These are phyloP conservation scores for Athelia sp. DNA, from an alignment of 1,284 basidiomycete genomes.

Conservation along the genomic window DNA sequence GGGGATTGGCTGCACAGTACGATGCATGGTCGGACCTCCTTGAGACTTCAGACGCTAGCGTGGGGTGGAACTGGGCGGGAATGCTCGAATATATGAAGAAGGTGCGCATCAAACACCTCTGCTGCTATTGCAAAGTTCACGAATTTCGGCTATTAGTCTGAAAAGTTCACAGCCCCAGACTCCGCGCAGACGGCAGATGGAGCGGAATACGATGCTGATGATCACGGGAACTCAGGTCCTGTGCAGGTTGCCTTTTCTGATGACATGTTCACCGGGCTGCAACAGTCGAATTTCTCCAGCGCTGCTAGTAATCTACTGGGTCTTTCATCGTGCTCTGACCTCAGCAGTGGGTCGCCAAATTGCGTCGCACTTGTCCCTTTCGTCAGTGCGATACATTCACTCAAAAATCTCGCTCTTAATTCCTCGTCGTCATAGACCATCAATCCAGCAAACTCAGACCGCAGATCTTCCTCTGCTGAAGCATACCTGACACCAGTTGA, in stretches of 20 bases:
- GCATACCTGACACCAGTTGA: slow-evolving; percentile 33
- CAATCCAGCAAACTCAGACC: slow-evolving; percentile 21
- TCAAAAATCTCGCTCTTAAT: slow-evolving; percentile 16
- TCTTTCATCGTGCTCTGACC: slow-evolving; percentile 17
- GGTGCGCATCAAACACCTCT: slow-evolving; percentile 13
- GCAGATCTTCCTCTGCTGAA: slow-evolving; percentile 29
- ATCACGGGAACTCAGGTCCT: slow-evolving; percentile 31
- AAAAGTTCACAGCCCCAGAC: slow-evolving; percentile 29
- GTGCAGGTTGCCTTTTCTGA: slow-evolving; percentile 22
- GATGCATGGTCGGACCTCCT: slow-evolving; percentile 32
- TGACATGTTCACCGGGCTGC: slow-evolving; percentile 30
- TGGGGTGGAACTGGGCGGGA: slow-evolving; percentile 36
- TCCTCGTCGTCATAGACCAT: slow-evolving; percentile 27
- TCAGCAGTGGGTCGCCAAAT: slow-evolving; percentile 28
- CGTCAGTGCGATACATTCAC: slow-evolving; percentile 14
- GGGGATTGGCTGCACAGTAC: slow-evolving; percentile 36
- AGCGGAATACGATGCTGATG: slow-evolving; percentile 20
- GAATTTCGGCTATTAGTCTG: slow-evolving; percentile 17
- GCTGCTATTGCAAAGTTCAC: background rate
- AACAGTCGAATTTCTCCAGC: slow-evolving; percentile 27
- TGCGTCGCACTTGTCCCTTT: slow-evolving; percentile 28
- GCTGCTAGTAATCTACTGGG: slow-evolving; percentile 15
- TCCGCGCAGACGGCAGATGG: slow-evolving; percentile 23
- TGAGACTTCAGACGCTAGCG: slow-evolving; percentile 20
- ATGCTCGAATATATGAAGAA: slow-evolving; percentile 40